phyloP scores from a whole-genome alignment of 106 monocot genomes.

The Platanthera zijinensis region DNA sequence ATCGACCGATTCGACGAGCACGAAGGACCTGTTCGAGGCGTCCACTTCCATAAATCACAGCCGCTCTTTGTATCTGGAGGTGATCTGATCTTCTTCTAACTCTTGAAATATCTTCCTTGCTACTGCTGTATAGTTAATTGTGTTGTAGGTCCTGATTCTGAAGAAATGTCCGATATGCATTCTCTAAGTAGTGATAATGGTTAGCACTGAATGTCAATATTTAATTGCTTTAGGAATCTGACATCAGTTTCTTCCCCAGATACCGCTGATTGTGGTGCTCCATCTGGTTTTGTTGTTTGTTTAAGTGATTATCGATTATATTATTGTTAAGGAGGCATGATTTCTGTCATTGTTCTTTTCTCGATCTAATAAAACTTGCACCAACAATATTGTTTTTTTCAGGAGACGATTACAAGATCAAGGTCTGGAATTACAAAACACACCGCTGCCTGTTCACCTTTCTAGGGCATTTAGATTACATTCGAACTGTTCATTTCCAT shows the following conservation, averaged over 20 bases:
- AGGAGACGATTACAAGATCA: constrained; percentile 95
- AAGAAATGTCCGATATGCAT: not conserved
- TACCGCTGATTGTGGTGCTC: no score
- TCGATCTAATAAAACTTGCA: no score
- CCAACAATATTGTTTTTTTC: constrained; percentile 11
- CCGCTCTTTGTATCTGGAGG: constrained; percentile 95
- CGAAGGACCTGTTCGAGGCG: constrained; percentile 76
- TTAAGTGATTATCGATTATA: no score
- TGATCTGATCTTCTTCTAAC: constrained; percentile 8
- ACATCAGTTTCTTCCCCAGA: no score
- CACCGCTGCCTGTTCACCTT: constrained; percentile 83
- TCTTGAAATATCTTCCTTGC: not conserved
- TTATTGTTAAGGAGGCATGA: no score
- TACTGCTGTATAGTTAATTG: not conserved
- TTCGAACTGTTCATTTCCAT: constrained; percentile 90
- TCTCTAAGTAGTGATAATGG: not conserved
- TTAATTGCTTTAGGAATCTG: no score
- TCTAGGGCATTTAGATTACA: constrained; percentile 84
- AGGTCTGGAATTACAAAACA: constrained; percentile 89
- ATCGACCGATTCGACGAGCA: constrained; percentile 93
- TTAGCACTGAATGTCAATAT: no score
- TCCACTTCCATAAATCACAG: constrained; percentile 79
- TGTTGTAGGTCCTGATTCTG: constrained; percentile 1
- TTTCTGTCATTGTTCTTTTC: no score
- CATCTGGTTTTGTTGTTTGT: no score